Evolutionary conservation across 208 protist species (phyloP).

Genomic region (Leishmania arabica): DNA sequence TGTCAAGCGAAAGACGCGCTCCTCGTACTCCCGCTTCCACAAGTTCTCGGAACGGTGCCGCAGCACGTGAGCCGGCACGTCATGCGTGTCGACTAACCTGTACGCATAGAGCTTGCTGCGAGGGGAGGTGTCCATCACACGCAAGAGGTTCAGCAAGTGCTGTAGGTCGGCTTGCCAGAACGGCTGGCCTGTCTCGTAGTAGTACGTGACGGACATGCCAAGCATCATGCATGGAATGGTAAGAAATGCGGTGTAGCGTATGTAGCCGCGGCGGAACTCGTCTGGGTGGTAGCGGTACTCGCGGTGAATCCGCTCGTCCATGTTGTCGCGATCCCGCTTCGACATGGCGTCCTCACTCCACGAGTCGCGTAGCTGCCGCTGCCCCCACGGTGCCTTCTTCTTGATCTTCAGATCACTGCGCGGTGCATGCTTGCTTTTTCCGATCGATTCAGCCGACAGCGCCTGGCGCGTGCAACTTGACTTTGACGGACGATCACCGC

Average conservation of each 20-base stretch:
- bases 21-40: conserved; percentile 32
- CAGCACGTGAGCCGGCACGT: conserved; percentile 62
- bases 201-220: conserved; percentile 51
- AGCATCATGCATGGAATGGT: conserved; percentile 54
- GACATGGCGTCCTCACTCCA: conserved; percentile 89
- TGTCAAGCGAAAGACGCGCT: conserved; percentile 43
- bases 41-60: conserved; percentile 42
- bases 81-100: conserved; percentile 46
- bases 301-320: conserved; percentile 79
- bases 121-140: conserved; percentile 70
- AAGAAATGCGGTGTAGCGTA: conserved; percentile 53
- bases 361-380: conserved; percentile 80
- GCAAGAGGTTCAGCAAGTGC: conserved; percentile 70
- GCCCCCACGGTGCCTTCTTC: conserved; percentile 72
- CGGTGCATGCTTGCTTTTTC: conserved; percentile 18
- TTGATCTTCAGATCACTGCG: conserved; percentile 44
- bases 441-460: not conserved
- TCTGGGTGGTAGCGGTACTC: conserved; percentile 90
- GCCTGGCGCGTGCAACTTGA: not conserved
- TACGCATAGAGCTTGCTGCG: conserved; percentile 73
- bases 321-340: conserved; percentile 66
- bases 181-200: conserved; percentile 47
- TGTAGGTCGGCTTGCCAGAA: conserved; percentile 77
- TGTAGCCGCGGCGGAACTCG: conserved; percentile 57
- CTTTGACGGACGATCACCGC: not conserved